These are phyloP conservation scores for Pseudonitzschia multiseries DNA, from an alignment of 108 stramenopile species.

Conservation along the genomic window DNA sequence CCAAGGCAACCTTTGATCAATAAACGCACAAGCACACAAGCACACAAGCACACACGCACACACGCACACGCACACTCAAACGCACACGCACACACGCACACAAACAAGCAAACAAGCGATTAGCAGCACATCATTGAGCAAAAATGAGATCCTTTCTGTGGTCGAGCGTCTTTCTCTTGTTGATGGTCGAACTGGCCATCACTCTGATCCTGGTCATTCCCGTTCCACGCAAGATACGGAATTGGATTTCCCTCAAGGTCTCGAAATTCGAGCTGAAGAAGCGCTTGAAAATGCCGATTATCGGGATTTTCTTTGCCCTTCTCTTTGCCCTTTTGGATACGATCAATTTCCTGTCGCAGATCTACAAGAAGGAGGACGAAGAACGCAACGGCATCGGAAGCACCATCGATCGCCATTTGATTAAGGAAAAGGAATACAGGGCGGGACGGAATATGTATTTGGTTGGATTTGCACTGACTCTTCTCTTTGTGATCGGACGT, in stretches of 20 bases:
- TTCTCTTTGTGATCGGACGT: constrained; percentile 46
- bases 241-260: constrained; percentile 18
- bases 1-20: no score
- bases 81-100: no score
- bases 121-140: no score
- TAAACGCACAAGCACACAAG: no score
- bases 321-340: constrained; percentile 30
- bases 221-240: constrained; percentile 37
- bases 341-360: background rate
- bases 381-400: constrained; percentile 7
- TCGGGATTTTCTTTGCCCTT: constrained; percentile 30
- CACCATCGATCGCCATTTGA: constrained; percentile 1
- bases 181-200: constrained; percentile 33
- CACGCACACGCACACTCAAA: no score
- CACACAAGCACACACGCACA: no score
- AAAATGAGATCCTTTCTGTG: constrained; percentile 45
- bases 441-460: constrained; percentile 42
- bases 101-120: no score
- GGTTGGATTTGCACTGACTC: constrained; percentile 41
- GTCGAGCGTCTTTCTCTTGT: constrained; percentile 35
- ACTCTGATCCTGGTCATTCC: constrained; percentile 43
- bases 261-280: constrained; percentile 30
- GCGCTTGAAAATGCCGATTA: constrained; percentile 12
- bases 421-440: constrained; percentile 38
- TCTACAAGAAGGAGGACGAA: constrained; percentile 7